Percentiles rank a stretch among this genome's conserved stretches.
phyloP scores from a whole-genome alignment of 768 basidiomycete genomes.

The Panaeolus papilionaceus region DNA sequence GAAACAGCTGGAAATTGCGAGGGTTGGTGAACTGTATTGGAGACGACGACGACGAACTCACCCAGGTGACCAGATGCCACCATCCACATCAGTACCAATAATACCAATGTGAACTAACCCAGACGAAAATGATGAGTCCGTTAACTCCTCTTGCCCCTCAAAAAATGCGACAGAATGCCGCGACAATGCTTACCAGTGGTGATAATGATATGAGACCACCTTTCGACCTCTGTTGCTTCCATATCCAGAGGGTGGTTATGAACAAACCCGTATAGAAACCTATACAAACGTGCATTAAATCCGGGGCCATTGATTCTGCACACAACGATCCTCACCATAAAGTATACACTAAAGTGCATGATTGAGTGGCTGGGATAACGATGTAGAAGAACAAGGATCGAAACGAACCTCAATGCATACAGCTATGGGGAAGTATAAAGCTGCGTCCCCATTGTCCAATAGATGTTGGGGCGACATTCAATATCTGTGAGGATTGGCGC shows the following conservation, averaged over 20 bases:
- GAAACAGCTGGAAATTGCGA: slow-evolving; percentile 22
- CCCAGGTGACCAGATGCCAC: slow-evolving; percentile 32
- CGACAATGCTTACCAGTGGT: background rate
- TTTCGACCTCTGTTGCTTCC: slow-evolving; percentile 10
- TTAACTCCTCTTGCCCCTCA: too few species aligned
- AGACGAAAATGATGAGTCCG: too few species aligned
- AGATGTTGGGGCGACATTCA: background rate
- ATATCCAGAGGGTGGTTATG: slow-evolving; percentile 19
- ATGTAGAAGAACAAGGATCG: background rate
- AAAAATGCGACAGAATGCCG: background rate
- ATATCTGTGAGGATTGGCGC: background rate
- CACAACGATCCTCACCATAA: background rate
- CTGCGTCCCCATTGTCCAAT: background rate
- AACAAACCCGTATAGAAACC: slow-evolving; percentile 24
- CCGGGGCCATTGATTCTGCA: too few species aligned
- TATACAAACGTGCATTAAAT: background rate
- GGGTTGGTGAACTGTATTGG: too few species aligned
- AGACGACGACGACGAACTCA: slow-evolving; percentile 3
- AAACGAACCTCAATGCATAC: slow-evolving; percentile 35
- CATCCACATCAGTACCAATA: slow-evolving; percentile 32
- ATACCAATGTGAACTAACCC: slow-evolving; percentile 28
- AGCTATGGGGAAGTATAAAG: background rate
- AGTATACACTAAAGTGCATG: background rate
- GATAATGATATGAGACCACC: background rate
- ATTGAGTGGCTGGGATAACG: background rate